Evolutionary conservation across 257 asterid genomes (phyloP), one percentile per base, ranked within the genome.

Genomic region (Ajuga chamaepitys): DNA sequence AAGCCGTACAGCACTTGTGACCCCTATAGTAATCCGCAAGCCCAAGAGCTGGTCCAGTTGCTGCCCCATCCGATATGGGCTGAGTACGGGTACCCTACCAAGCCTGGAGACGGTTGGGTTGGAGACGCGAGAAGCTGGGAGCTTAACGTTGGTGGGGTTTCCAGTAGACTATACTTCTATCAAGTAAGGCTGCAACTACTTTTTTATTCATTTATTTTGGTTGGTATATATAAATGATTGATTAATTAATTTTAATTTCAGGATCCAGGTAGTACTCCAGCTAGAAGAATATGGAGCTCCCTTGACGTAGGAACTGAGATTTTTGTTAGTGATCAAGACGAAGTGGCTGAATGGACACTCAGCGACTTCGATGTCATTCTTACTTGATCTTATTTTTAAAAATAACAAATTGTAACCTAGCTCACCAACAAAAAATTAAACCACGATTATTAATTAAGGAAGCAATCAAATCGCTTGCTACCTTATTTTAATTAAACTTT

Each of bases 281-380:
- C 92, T 16, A 80, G 73, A 70, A 88, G 96, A 78, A 73, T 83
- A 42, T 88, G 96, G 96, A 80, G 88, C 9, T 88, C 96, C 20
- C 66, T 88, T 41, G 91, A 88, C 58, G 87, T 85, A 68, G 96
- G 96, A 50, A 85, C 95, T 21, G 95, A 88, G 68, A 79, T 88
- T 54, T 88, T 83, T 63, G 87, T 88, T 25, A 88, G 88, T 13
- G 72, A 79, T 71, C 85, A 79, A 42, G 89, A 79, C 5, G 82
- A 88, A 79, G 86, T 77, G 50, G 95, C 96, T 25, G 91, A 85
- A 51, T 88, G 95, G 96, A 77, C 82, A 71, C 77, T 88, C 18
- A 82, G 85, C 9, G 81, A 82, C 67, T 85, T 88, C 25, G 91
- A 88, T 46, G 91, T 88, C 68, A 74, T 78, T 55, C 77, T 85